These are phyloP conservation scores for Rutidosis leptorrhynchoides DNA, from an alignment of 129 eudicot species.

Conservation along the genomic window DNA sequence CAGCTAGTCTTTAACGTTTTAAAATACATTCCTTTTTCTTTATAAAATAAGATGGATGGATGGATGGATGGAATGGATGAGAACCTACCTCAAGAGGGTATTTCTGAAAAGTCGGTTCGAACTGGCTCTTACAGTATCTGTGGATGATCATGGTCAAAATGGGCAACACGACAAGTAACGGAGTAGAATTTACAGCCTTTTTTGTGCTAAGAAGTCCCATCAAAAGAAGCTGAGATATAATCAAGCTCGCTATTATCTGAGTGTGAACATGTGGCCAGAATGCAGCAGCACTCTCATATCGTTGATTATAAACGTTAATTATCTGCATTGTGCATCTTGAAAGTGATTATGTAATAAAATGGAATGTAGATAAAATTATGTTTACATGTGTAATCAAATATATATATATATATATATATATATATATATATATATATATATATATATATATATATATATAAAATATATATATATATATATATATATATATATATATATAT, in stretches of 20 bases:
- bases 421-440: too few species aligned
- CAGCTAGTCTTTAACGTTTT: conserved; percentile 1
- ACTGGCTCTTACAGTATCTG: conserved; percentile 76
- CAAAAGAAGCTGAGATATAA: conserved; percentile 83
- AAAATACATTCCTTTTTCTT: not conserved
- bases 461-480: too few species aligned
- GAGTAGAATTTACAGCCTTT: conserved; percentile 82
- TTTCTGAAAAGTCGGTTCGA: conserved; percentile 82
- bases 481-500: too few species aligned
- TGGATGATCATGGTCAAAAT: conserved; percentile 67
- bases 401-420: too few species aligned
- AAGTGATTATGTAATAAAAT: not conserved
- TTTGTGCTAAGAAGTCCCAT: conserved; percentile 88
- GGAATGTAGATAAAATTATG: too few species aligned
- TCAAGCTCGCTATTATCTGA: conserved; percentile 76
- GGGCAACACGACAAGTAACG: conserved; percentile 66
- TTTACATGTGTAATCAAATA: too few species aligned
- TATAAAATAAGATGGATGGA: not conserved
- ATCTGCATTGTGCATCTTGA: conserved; percentile 36
- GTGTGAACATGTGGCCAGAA: conserved; percentile 97
- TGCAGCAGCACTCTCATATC: conserved; percentile 84
- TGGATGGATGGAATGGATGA: too few species aligned
- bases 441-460: too few species aligned
- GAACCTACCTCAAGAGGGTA: conserved; percentile 83
- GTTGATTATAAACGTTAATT: conserved; percentile 85